Percentiles rank a stretch among this genome's conserved stretches.
These are phyloP conservation scores for Elongisporangium prolatum DNA, from an alignment of 352 stramenopile species.

Conservation along the genomic window DNA sequence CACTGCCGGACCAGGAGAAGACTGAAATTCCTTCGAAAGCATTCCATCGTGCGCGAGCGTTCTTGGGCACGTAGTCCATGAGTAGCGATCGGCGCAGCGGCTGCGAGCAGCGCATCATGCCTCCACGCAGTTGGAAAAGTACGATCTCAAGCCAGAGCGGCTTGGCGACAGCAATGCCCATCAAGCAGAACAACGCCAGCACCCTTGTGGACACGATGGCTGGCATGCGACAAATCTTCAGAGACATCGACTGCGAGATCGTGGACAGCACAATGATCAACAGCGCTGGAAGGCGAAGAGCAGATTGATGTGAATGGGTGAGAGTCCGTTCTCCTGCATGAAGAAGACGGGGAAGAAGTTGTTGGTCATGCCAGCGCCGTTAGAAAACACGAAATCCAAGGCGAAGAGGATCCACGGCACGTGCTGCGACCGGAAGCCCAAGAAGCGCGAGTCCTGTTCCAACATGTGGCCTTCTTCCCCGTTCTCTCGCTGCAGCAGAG, in stretches of 20 bases:
- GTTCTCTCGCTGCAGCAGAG: neutral
- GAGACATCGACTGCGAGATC: slow-evolving; percentile 42
- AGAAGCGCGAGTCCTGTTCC: slow-evolving; percentile 34
- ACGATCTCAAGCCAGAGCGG: slow-evolving; percentile 54
- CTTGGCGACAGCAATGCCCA: slow-evolving; percentile 56
- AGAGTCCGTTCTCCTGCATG: slow-evolving; percentile 70
- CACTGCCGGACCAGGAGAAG: slow-evolving; percentile 77
- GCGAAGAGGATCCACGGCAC: slow-evolving; percentile 68
- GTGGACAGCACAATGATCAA: slow-evolving; percentile 68
- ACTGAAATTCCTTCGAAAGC: slow-evolving; percentile 67
- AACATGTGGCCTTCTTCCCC: neutral
- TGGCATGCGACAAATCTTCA: slow-evolving; percentile 57
- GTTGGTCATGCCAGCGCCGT: slow-evolving; percentile 79
- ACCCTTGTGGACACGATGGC: slow-evolving; percentile 64
- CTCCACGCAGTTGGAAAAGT: slow-evolving; percentile 70
- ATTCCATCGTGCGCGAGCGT: slow-evolving; percentile 74
- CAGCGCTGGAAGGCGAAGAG: slow-evolving; percentile 64
- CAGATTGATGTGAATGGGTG: slow-evolving; percentile 63
- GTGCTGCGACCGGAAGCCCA: slow-evolving; percentile 61
- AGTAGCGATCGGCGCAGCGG: slow-evolving; percentile 69
- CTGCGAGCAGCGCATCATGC: slow-evolving; percentile 84
- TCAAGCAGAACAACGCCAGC: slow-evolving; percentile 54
- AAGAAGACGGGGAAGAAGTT: slow-evolving; percentile 86
- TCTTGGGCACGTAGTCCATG: slow-evolving; percentile 77
- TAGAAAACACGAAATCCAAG: slow-evolving; percentile 83